Evolutionary conservation across 306 rosid species (phyloP).

Genomic region (Cucurbita ficifolia): DNA sequence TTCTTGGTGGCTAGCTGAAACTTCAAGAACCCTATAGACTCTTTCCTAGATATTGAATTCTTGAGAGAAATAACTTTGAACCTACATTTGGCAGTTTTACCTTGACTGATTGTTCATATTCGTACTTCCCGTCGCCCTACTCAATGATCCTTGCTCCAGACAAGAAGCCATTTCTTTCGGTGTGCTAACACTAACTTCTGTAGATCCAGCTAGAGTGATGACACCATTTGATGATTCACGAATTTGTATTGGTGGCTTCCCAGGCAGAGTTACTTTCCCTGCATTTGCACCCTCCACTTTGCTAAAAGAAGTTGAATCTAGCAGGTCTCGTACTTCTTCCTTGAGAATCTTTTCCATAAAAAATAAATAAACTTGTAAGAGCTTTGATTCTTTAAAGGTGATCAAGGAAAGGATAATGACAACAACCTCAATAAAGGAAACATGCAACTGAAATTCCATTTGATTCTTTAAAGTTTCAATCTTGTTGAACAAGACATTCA

Average conservation of each 20-base stretch:
- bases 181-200: conserved; percentile 74
- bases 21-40: background rate
- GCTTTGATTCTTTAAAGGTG: background rate
- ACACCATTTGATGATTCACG: conserved; percentile 99
- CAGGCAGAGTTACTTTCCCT: conserved; percentile 54
- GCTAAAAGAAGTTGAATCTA: conserved; percentile 59
- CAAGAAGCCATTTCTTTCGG: conserved; percentile 91
- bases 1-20: background rate
- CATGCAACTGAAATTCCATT: conserved; percentile 84
- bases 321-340: conserved; percentile 95
- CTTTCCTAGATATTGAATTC: background rate
- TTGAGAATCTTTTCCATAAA: conserved; percentile 64
- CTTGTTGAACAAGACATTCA: conserved; percentile 78
- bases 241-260: conserved; percentile 92
- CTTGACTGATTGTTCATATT: conserved; percentile 99
- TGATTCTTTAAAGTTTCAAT: conserved; percentile 66
- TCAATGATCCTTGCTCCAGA: conserved; percentile 87
- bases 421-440: conserved; percentile 93
- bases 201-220: conserved; percentile 93
- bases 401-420: background rate
- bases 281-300: conserved; percentile 75
- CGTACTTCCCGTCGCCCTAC: conserved; percentile 99
- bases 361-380: conserved; percentile 11
- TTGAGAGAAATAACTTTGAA: background rate
- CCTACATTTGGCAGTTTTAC: conserved; percentile 18